A percentile compares a stretch with the other conserved stretches of the same genome.
Evolutionary conservation across 139 green algal species (phyloP).

Genomic region (Tetraselmis striata): DNA sequence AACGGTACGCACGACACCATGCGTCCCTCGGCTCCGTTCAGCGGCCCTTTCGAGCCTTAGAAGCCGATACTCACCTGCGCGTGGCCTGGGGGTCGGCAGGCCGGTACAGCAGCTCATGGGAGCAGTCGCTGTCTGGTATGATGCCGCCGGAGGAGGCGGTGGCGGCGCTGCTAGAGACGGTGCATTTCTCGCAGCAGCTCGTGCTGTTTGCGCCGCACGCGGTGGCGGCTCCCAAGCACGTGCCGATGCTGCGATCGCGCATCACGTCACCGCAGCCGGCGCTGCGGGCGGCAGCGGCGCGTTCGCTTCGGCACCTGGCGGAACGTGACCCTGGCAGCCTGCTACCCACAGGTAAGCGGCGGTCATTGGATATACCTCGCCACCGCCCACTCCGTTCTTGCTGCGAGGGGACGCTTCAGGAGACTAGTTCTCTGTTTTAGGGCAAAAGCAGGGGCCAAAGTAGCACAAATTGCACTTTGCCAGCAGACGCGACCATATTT

Average conservation of each 20-base stretch:
- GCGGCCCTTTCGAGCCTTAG: not conserved
- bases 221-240: conserved; percentile 51
- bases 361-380: too few relatives aligned
- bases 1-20: not conserved
- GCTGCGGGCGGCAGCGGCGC: conserved; percentile 70
- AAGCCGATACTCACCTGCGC: too few relatives aligned
- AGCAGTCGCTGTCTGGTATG: not conserved
- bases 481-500: too few relatives aligned
- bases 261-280: conserved; percentile 59
- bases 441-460: too few relatives aligned
- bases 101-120: not conserved
- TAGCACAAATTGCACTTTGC: too few relatives aligned
- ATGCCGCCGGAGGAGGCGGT: conserved; percentile 27
- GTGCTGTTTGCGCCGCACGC: conserved; percentile 86
- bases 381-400: too few relatives aligned
- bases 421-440: too few relatives aligned
- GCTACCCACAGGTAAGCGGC: conserved; percentile 13
- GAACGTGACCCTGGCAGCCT: conserved; percentile 59
- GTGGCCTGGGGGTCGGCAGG: not conserved
- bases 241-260: conserved; percentile 54
- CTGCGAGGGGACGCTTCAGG: too few relatives aligned
- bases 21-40: not conserved
- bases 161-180: conserved; percentile 56
- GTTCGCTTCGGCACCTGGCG: conserved; percentile 81
- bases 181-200: conserved; percentile 91